Evolutionary conservation across 2,329 filamentous ascomycete genomes (phyloP), one percentile per base, ranked within the genome.

Genomic region (Diaporthe citrichinensis): DNA sequence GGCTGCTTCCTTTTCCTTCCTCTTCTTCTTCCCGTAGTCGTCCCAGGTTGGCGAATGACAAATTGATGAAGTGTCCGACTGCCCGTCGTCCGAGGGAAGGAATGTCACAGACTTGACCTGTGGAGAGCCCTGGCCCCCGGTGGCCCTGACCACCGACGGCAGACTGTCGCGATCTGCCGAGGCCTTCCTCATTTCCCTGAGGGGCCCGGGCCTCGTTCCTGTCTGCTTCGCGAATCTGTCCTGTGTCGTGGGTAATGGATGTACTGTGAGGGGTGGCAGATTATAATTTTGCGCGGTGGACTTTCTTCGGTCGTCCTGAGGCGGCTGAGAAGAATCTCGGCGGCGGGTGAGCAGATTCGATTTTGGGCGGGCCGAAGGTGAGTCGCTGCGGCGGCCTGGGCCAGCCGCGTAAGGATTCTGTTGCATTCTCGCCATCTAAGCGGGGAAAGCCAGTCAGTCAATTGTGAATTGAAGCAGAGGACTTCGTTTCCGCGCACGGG

Each of bases 31-130:
- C 3, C 86, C 86, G 78, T 90, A 90, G 31, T 89, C 87, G 77
- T 91, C 90, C 91, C 91, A 92, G 73, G 87, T 91, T 2, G 91
- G 91, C 1, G 91, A 92, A 73, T 91, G 89, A 76, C 91, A 92
- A 72, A 92, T 90, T 0, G 87, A 88, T 4, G 86, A 87, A 65
- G 86, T 82, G 67, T 87, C 86, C 4, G 85, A 87, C 77, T 82
- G 71, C 49, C 79, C 72, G 72, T 81, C 76, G 46, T 82, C 80
- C 9, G 83, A 82, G 41, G 83, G 81, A 31, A 84, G 79, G 69
- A 86, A 86, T 31, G 85, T 84, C 49, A 86, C 85, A 25, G 84
- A 84, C 79, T 86, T 87, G 31, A 82, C 80, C 20, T 80, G 80
- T 14, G 80, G 78, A n/a, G 75, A 71, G 28, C 74, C 75, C 31